Conservation (phyloP, 352 stramenopile genomes). For the Pilasporangium apinafurcum region DNA sequence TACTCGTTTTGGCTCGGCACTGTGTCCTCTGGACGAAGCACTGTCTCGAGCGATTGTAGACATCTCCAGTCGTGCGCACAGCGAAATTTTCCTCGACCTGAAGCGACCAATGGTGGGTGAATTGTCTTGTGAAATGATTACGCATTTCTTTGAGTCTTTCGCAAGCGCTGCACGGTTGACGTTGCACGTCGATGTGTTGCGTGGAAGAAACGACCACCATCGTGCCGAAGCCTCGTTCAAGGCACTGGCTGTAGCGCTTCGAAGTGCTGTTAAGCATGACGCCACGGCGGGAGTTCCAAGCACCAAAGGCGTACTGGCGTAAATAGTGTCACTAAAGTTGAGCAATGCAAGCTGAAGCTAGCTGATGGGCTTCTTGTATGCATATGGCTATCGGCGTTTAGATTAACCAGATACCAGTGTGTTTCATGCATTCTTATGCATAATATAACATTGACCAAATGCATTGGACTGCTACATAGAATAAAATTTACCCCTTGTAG, state of each 20-base stretch:
- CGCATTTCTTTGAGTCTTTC: conserved; percentile 93
- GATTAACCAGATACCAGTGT: no score
- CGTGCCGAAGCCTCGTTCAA: conserved; percentile 91
- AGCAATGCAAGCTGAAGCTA: no score
- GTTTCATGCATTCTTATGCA: no score
- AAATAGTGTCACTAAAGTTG: conserved; percentile 2
- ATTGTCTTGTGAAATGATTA: conserved; percentile 93
- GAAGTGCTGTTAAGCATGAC: conserved; percentile 71
- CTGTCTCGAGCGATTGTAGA: conserved; percentile 91
- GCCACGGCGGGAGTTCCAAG: conserved; percentile 81
- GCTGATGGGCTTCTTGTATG: no score
- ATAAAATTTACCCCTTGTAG: no score
- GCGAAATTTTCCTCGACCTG: conserved; percentile 86
- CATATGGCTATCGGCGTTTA: no score
- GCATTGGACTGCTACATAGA: no score
- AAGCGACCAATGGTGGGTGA: conserved; percentile 78
- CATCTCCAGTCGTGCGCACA: conserved; percentile 91
- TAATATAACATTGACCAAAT: no score
- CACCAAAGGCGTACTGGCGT: conserved; percentile 90
- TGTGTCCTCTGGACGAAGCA: conserved; percentile 88
- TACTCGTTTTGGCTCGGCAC: conserved; percentile 82
- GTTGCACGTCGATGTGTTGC: conserved; percentile 90
- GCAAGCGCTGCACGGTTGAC: conserved; percentile 89
- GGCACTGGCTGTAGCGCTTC: conserved; percentile 81
- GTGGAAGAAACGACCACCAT: conserved; percentile 91